These are phyloP conservation scores for Oryza glumipatula DNA, from an alignment of 176 grass and related monocot genomes.

Conservation along the genomic window DNA sequence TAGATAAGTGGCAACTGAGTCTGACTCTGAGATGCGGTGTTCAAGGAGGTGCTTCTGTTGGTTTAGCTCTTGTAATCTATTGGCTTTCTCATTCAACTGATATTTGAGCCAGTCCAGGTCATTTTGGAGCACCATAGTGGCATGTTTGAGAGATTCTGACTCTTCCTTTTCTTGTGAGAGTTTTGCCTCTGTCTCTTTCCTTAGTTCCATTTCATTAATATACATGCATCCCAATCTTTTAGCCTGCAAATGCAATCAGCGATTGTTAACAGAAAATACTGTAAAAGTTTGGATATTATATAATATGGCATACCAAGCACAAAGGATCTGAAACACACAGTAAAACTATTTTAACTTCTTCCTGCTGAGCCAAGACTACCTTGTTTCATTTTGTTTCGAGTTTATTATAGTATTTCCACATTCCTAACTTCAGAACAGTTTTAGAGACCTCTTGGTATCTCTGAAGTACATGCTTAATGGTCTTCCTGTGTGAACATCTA, in stretches of 20 bases:
- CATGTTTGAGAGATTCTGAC: conserved; percentile 36
- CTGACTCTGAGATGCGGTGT: conserved; percentile 37
- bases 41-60: conserved; percentile 51
- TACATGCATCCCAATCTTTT: conserved; percentile 45
- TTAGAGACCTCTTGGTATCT: too few relatives aligned
- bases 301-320: not conserved
- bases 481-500: not conserved
- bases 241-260: conserved; percentile 34
- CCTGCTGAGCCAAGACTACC: not conserved
- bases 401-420: too few relatives aligned
- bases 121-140: not conserved
- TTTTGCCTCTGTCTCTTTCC: conserved; percentile 55
- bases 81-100: conserved; percentile 25
- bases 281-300: not conserved
- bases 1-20: conserved; percentile 46
- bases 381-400: not conserved
- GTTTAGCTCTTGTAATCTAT: conserved; percentile 42
- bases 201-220: conserved; percentile 43
- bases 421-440: too few relatives aligned
- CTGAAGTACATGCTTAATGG: not conserved
- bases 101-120: conserved; percentile 39
- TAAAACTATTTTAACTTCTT: conserved; percentile 3
- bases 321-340: not conserved
- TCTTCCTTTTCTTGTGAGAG: conserved; percentile 45
- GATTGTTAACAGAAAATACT: conserved; percentile 23